Evolutionary conservation across 2,329 filamentous ascomycete genomes (phyloP), one percentile per base, ranked within the genome.

Genomic region (Colletotrichum sidae): DNA sequence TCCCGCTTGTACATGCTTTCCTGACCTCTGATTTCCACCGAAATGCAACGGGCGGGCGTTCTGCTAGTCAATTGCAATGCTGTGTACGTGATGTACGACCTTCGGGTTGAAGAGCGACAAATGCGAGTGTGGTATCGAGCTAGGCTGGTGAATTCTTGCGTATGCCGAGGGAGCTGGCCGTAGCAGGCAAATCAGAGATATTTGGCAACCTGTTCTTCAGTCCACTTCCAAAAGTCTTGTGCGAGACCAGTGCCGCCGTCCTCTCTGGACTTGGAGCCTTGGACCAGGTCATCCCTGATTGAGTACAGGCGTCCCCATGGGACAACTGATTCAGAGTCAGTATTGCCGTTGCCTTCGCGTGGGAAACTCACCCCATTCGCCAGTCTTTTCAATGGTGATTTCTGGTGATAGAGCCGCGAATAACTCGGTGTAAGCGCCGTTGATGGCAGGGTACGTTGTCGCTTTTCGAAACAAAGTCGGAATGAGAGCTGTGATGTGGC

Each of bases 341-440:
- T 15, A 12, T 10, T 38, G 8, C 37, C 6, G 3, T 1, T 49
- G 8, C 34, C 12, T 13, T 42, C 42, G 4, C 6, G 8, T 10
- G 17, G 8, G 10, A n/a, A 13, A 47, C 70, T 69, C 45, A 71
- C 70, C 59, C 73, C 75, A 79, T 6, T 64, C 65, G 8, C 78
- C 76, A 2, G 72, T 72, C 25, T 78, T 76, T 39, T 79, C 79
- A 1, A 76, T 44, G 0, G 76, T 81, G 4, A 85, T 72, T 0
- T 83, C 76, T 0, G 79, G 77, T 0, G 81, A 81, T 44, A 83
- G 72, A 0, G 76, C 83, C 0, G 82, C 78, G 63, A 79, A 86
- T 1, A 86, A 68, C 63, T 82, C 77, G 0, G 83, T 83, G 69
- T 84, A 85, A 0, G 81, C 83, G 0, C 83, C 84, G 35, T 77